Conservation (phyloP, 805 yeast genomes). For the Candida pseudoglaebosa region DNA sequence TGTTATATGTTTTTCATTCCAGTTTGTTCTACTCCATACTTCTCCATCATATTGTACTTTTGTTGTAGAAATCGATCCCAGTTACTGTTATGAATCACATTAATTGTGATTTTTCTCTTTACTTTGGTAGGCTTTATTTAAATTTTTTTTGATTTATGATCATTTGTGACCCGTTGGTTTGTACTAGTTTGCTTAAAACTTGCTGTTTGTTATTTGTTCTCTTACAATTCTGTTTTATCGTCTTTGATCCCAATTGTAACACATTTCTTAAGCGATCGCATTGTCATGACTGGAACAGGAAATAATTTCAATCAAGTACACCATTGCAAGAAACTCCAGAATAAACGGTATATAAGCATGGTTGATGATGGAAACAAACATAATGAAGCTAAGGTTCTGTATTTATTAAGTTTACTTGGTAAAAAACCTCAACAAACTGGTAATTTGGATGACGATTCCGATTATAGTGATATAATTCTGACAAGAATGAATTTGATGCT, state of each 20-base stretch:
- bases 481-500: not conserved
- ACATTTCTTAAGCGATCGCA: not conserved
- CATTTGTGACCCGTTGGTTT: too few relatives aligned
- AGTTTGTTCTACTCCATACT: too few relatives aligned
- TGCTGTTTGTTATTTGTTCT: conserved; percentile 68
- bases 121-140: too few relatives aligned
- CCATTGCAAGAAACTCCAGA: not conserved
- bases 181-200: not conserved
- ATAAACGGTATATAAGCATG: not conserved
- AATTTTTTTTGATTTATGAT: too few relatives aligned
- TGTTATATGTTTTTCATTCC: too few relatives aligned
- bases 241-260: not conserved
- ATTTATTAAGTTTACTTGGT: not conserved
- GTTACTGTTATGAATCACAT: too few relatives aligned
- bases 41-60: too few relatives aligned
- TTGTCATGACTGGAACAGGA: not conserved
- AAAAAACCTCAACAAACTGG: not conserved
- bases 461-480: not conserved
- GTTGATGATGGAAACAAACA: not conserved
- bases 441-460: not conserved
- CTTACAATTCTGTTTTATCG: conserved; percentile 51
- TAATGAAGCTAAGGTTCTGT: not conserved
- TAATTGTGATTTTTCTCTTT: too few relatives aligned
- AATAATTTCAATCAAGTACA: not conserved
- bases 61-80: too few relatives aligned